Evolutionary conservation across 345 rosid genomes (phyloP), one percentile per base, ranked within the genome.

Genomic region (Salix udensis): DNA sequence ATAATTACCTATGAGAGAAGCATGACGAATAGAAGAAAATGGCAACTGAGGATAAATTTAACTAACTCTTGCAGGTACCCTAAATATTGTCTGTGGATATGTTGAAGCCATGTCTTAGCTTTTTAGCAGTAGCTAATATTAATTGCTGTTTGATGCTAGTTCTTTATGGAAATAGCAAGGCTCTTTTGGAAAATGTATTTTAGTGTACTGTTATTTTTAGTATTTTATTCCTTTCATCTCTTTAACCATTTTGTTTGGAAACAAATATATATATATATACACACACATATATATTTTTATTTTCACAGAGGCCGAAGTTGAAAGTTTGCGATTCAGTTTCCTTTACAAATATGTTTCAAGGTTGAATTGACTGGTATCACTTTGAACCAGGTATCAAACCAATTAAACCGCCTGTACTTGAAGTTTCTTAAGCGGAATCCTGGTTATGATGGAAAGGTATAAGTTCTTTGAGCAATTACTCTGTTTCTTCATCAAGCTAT

Each of bases 391-490:
- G 98, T 96, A 50, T 92, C 99, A 42, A 93, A 89, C 78, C 97
- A 96, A 82, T 86, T 96, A 62, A 96, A 96, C 74, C 36, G 85
- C 77, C 86, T 96, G 60, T 92, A 90, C 77, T 79, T 87, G 44
- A 96, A 93, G 85, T 96, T 96, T 74, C 72, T 90, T 23, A 96
- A 87, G 79, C 88, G 97, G 68, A 96, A 92, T 85, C 95, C 99
- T 73, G 95, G 94, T 67, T 96, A 96, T 85, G 88, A 90, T 72
- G 99, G 99, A 81, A 93, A 96, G 99, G 99, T 96, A 75, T 68
- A 37, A 74, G 60, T 65, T 83, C 16, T 73, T 81, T 78, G 71
- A 69, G 65, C 71, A 55, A 14, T 13, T 67, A 6, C 40, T 78
- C 36, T 42, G 30, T 68, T 62, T 64, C 69, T 78, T 77, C n/a